Base-by-base conservation (phyloP, 352 stramenopile genomes). In the Pythium aquatile region DNA sequence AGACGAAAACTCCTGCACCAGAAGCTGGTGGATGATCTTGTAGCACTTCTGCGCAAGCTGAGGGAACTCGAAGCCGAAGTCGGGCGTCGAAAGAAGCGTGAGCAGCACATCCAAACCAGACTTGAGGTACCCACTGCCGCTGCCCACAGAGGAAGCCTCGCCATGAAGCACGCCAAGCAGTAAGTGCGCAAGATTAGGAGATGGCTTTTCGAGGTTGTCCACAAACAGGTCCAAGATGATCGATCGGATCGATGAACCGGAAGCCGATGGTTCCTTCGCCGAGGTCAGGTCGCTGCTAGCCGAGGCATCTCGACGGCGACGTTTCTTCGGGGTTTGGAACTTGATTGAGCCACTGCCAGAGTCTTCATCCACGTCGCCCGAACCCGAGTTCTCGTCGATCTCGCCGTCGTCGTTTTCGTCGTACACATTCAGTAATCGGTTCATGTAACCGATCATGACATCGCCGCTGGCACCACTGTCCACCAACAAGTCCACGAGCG, bases 361-460 rank as follows among this genome's bases (percentile, higher is more conserved):
- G 1, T 76, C 67, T 51, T 73, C 68, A 3, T 81, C 69, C 0
- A 58, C 63, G 54, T 76, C 68, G 5, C 28, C 46, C 6, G 7
- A 39, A 14, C 40, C 35, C 17, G 35, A 33, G 16, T 10, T 40
- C 24, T 58, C 61, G 1, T 69, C 54, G 5, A 30, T 42, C 17
- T 79, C 69, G 28, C 69, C 69, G 13, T 71, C 55, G 16, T 46
- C 61, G 52, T 89, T 76, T 28, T 49, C 42, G n/a, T 87, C 80
- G 65, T 88, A 88, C 4, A 85, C 71, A 47, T 87, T 88, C 28
- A 91, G 57, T 40, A 93, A 72, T n/a, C 82, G 79, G 47, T 90
- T 88, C 78, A 88, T 91, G 65, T 91, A 93, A 1, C 85, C 82
- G 33, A 83, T 69, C 65, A 89, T 86, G 30, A 93, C 81, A 51